Evolutionary conservation across 78 protist species (phyloP).

Genomic region (Dictyostelium firmibasis): DNA sequence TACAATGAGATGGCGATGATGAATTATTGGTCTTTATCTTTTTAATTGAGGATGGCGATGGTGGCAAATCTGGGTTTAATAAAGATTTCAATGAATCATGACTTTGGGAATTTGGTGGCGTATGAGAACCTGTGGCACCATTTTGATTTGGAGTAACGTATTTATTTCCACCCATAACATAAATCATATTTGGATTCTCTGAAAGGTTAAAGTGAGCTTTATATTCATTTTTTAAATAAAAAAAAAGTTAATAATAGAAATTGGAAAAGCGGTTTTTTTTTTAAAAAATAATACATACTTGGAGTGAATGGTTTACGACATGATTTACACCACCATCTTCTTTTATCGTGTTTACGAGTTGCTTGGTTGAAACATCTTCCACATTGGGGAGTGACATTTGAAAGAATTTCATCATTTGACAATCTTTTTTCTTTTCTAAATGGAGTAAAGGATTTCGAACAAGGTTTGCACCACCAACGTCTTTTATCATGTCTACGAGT

Average conservation of each 20-base stretch:
- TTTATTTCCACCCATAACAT: conserved; percentile 46
- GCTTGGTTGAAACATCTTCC: conserved; percentile 60
- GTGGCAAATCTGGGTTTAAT: neutral
- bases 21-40: neutral
- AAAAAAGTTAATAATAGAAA: neutral
- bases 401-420: neutral
- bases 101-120: neutral
- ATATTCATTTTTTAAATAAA: neutral
- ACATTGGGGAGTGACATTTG: conserved; percentile 64
- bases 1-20: neutral
- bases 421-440: conserved; percentile 55
- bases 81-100: neutral
- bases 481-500: conserved; percentile 78
- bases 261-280: neutral
- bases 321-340: conserved; percentile 82
- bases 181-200: conserved; percentile 25
- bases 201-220: conserved; percentile 40
- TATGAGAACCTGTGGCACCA: neutral
- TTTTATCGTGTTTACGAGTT: conserved; percentile 79
- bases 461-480: conserved; percentile 80
- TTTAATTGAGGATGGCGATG: neutral
- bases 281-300: conserved; percentile 13
- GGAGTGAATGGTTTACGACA: conserved; percentile 83
- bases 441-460: conserved; percentile 77
- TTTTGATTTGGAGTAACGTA: neutral